Evolutionary conservation across 148 eudicot genomes (phyloP), one percentile per base, ranked within the genome.

Genomic region (Drosera capensis): DNA sequence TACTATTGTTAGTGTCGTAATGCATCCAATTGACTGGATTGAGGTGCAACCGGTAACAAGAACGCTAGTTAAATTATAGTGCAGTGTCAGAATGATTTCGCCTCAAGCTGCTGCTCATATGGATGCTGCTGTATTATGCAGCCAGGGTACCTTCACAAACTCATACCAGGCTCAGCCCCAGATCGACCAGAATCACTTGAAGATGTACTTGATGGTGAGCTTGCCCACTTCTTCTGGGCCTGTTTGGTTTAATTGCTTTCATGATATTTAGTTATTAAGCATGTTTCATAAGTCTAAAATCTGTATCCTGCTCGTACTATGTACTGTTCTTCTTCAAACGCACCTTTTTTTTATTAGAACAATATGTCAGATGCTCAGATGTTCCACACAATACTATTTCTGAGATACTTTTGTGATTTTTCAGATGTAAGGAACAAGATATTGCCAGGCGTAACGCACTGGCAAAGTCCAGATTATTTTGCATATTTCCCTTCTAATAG

Each of bases 391-490:
- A 34, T 34, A 15, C 11, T 1, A 34, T 34, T 34, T 17, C 11
- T 6, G 23, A 34, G 11, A 34, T 11, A 34, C 6, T 11, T 34
- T 13, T 15, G n/a, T 34, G 48, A 46, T 22, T 25, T 7, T 41
- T 29, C 75, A 85, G 99, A 90, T 62, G 78, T 85, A 23, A 76
- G 58, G 59, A 24, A 62, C 30, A 80, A 85, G 49, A 81, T 90
- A 53, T 60, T 90, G 12, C 95, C 86, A 29, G 93, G 99, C 22
- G 86, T 90, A 36, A 90, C 99, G 40, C 99, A 90, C 49, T 90
- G 99, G 99, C 99, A 90, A 56, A 90, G 99, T 67, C 99, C 95
- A 2, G 68, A 63, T 29, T 85, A 57, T 56, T 90, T 75, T 60
- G 95, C 88, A 19, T 90, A 90, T 67, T 90, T 67, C 56, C 85